phyloP scores from a whole-genome alignment of 2,329 filamentous ascomycete genomes.

The Paecilomyces fulvus region DNA sequence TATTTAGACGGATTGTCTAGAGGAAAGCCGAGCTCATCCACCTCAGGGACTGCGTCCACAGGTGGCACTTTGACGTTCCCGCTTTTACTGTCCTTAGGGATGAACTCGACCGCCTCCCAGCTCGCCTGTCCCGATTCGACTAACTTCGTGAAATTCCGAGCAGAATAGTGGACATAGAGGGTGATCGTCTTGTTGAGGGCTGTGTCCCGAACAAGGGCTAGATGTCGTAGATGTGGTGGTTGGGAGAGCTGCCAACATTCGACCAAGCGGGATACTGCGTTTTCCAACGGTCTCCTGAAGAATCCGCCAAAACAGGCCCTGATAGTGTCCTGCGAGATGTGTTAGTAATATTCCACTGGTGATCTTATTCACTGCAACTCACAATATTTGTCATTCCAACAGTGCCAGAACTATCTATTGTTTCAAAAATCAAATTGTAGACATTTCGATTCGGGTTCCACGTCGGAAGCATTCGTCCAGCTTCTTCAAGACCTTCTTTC shows the following conservation, averaged over 20 bases:
- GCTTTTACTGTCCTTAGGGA: constrained; percentile 23
- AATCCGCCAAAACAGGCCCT: constrained; percentile 40
- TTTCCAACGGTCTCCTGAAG: constrained; percentile 48
- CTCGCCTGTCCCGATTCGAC: constrained; percentile 42
- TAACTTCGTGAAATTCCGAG: constrained; percentile 43
- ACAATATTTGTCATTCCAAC: constrained; percentile 43
- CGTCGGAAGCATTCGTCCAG: constrained; percentile 36
- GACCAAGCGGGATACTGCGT: constrained; percentile 43
- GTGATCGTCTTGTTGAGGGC: constrained; percentile 38
- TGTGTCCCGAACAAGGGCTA: constrained; percentile 49
- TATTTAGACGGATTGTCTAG: constrained; percentile 22
- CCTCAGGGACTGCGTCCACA: constrained; percentile 22
- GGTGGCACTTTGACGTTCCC: constrained; percentile 18
- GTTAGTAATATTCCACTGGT: background rate
- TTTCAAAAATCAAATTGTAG: constrained; percentile 45
- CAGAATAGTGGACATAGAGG: constrained; percentile 49
- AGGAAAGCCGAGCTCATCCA: constrained; percentile 44
- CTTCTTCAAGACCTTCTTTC: constrained; percentile 18
- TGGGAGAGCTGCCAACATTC: constrained; percentile 52
- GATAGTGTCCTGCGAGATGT: constrained; percentile 30
- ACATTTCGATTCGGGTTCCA: constrained; percentile 49
- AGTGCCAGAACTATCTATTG: constrained; percentile 39
- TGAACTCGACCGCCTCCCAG: constrained; percentile 46
- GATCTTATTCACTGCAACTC: constrained; percentile 7
- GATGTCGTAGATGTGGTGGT: constrained; percentile 48